Evolutionary conservation across 345 rosid species (phyloP).

Genomic region (Aquilaria malaccensis): DNA sequence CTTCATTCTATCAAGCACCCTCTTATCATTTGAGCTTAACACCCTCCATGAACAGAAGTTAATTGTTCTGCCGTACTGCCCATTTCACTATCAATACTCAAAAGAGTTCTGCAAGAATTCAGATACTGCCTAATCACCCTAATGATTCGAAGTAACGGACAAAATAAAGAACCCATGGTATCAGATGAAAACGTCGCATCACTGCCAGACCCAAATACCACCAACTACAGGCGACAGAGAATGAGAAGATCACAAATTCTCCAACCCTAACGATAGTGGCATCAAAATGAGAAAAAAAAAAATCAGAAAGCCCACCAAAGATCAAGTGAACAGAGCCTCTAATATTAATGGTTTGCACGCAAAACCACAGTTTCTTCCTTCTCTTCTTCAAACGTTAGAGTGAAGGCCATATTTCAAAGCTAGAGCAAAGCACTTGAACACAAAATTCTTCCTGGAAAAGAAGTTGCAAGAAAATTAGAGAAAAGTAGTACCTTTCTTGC

Average conservation of each 20-base stretch:
- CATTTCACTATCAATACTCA: too few species aligned
- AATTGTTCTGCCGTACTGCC: too few species aligned
- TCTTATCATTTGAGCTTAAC: too few species aligned
- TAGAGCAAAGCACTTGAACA: not conserved
- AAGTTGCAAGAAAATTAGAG: not conserved
- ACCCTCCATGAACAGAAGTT: too few species aligned
- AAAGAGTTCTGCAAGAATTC: too few species aligned
- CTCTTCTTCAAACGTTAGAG: not conserved
- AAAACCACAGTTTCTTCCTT: not conserved
- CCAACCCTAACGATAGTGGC: not conserved
- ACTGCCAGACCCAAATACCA: too few species aligned
- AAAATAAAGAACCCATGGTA: too few species aligned
- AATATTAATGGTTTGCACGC: not conserved
- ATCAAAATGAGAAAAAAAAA: not conserved
- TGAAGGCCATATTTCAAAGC: not conserved
- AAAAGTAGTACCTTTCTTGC: constrained; percentile 56
- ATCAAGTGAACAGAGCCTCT: not conserved
- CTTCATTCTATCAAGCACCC: too few species aligned
- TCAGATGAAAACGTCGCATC: too few species aligned
- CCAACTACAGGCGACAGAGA: not conserved
- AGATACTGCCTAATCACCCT: too few species aligned
- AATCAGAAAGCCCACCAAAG: not conserved
- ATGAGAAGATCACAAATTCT: not conserved
- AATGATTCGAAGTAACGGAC: too few species aligned
- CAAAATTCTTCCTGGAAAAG: not conserved